phyloP scores from a whole-genome alignment of 495 filamentous ascomycete species.

The Corynascus novoguineensis region DNA sequence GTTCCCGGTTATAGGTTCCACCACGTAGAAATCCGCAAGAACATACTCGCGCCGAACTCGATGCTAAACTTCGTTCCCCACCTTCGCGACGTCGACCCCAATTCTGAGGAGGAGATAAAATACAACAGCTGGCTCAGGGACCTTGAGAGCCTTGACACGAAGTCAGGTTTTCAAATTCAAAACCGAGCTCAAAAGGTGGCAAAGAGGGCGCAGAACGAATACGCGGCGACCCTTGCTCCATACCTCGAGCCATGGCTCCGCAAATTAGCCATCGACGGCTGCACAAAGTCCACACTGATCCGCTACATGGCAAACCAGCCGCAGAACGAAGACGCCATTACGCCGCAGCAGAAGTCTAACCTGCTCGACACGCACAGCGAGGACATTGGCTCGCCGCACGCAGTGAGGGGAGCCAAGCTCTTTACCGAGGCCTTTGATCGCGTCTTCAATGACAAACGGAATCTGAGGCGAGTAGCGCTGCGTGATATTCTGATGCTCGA shows the following conservation, averaged over 20 bases:
- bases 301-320: slow-evolving; percentile 39
- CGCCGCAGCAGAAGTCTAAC: slow-evolving; percentile 40
- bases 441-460: slow-evolving; percentile 32
- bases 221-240: slow-evolving; percentile 36
- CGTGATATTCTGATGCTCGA: slow-evolving; percentile 42
- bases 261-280: slow-evolving; percentile 37
- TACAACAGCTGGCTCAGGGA: slow-evolving; percentile 45
- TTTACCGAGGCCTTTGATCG: slow-evolving; percentile 44
- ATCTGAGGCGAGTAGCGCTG: slow-evolving; percentile 29
- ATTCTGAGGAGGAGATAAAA: slow-evolving; percentile 36
- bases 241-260: slow-evolving; percentile 44
- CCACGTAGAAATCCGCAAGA: slow-evolving; percentile 47
- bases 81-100: slow-evolving; percentile 41
- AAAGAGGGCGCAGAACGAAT: slow-evolving; percentile 39
- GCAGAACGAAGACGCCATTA: slow-evolving; percentile 35
- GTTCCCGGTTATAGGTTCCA: slow-evolving; percentile 44
- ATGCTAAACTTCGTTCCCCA: slow-evolving; percentile 47
- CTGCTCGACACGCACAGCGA: slow-evolving; percentile 37
- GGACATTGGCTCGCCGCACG: slow-evolving; percentile 32
- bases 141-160: slow-evolving; percentile 44
- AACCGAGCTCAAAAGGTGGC: slow-evolving; percentile 36
- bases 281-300: slow-evolving; percentile 41
- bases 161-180: slow-evolving; percentile 43
- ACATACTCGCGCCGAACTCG: slow-evolving; percentile 45
- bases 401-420: slow-evolving; percentile 28